These are phyloP conservation scores for Uromyces viciae-fabae DNA, from an alignment of 1,284 basidiomycete species.

Conservation along the genomic window DNA sequence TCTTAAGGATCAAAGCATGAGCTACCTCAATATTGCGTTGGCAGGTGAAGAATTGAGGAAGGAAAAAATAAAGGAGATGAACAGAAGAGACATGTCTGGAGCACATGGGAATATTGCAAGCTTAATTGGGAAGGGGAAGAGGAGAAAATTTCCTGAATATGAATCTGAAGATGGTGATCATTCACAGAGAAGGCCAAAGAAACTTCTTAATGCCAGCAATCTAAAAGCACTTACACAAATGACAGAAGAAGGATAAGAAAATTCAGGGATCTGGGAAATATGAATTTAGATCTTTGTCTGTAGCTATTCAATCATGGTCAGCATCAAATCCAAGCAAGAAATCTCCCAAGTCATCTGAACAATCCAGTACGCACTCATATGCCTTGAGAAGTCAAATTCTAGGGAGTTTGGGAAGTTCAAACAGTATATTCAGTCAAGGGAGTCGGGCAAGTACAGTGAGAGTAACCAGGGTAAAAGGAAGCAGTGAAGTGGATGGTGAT, in stretches of 20 bases:
- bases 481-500: background rate
- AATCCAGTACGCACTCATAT: background rate
- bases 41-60: background rate
- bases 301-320: background rate
- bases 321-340: background rate
- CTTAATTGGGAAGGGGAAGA: background rate
- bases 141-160: background rate
- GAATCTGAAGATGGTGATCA: background rate
- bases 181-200: background rate
- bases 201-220: background rate
- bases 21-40: background rate
- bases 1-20: background rate
- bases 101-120: background rate
- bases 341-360: background rate
- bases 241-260: background rate
- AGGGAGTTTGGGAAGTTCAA: background rate
- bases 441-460: background rate
- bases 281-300: background rate
- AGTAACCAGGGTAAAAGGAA: background rate
- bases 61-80: background rate
- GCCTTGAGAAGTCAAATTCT: background rate
- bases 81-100: background rate
- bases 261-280: background rate
- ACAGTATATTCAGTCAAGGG: background rate
- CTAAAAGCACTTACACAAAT: background rate